Conservation (phyloP, 768 basidiomycete species). For the Brasilioporus rufonigricans region DNA sequence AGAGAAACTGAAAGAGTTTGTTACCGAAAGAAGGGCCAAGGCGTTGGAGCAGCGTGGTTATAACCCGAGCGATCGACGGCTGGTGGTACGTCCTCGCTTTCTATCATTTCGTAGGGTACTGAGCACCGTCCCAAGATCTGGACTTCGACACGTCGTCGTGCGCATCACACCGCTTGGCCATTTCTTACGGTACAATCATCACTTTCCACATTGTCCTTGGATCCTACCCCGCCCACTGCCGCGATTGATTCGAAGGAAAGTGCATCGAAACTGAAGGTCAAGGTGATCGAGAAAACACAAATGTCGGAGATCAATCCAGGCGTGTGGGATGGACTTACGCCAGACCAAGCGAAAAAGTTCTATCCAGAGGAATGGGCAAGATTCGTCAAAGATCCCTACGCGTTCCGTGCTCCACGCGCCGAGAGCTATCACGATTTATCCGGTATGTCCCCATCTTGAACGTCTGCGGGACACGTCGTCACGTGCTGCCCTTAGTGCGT, state of each 20-base stretch:
- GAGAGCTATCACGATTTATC: constrained; percentile 97
- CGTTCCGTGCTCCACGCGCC: constrained; percentile 86
- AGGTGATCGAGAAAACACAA: constrained; percentile 91
- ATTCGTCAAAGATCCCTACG: constrained; percentile 90
- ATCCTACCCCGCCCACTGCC: not conserved
- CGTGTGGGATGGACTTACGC: constrained; percentile 94
- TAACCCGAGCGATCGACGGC: constrained; percentile 54
- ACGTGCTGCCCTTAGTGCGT: constrained; percentile 56
- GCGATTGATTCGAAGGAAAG: constrained; percentile 6
- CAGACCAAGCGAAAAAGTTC: constrained; percentile 82
- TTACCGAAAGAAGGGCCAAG: constrained; percentile 78
- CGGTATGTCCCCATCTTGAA: constrained; percentile 42
- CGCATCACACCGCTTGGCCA: constrained; percentile 96
- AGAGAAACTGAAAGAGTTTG: constrained; percentile 84
- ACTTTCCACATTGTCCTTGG: constrained; percentile 8
- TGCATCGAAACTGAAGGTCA: constrained; percentile 48
- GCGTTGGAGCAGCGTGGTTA: constrained; percentile 70
- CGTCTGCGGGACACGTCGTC: not conserved
- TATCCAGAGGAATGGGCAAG: constrained; percentile 95
- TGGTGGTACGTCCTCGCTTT: constrained; percentile 51
- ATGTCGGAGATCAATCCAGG: constrained; percentile 99
- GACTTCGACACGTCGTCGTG: constrained; percentile 92
- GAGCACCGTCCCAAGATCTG: constrained; percentile 63
- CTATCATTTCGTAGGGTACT: not conserved
- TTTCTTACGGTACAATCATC: constrained; percentile 50